Base-by-base conservation (phyloP, 345 rosid species). In the Eucalyptus virginea region DNA sequence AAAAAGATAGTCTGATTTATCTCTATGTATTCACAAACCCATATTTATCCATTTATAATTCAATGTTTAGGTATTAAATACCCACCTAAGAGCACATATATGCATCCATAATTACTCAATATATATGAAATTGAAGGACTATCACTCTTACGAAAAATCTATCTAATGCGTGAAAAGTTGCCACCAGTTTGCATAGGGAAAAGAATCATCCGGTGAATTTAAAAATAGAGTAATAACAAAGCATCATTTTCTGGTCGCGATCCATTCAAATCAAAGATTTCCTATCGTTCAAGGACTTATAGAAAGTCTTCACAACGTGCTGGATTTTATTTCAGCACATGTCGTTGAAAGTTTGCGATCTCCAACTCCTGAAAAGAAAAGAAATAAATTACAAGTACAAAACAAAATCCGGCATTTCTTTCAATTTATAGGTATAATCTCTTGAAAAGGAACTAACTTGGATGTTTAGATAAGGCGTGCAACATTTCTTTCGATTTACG, bases 121-220 rank as follows among this genome's bases (percentile, higher is more conserved):
- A 19, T 37, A 9, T 21, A 19, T 19, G 26, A 4, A 37, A 72
- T 37, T 11, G 4, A 72, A 72, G 8, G 81, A 11, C 24, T 3
- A 11, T 69, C 4, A 6, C 24, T 8, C 6, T 32, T 5, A 37
- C 3, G 7, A 72, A 72, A 10, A 72, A 72, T 72, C 81, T 18
- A 37, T 72, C 28, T 4, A 72, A 19, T 1, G 26, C 8, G 5
- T 37, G 14, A 37, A 72, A 72, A 19, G 9, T 5, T 8, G 7
- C 8, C 15, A 19, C 8, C 1, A 5, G 81, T 40, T 8, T 2
- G 6, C 9, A 19, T 19, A 18, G 42, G 6, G 23, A 67, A 67
- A n/a, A n/a, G 0, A 8, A 67, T 8, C 80, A 32, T 67, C 6
- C 1, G 6, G 0, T 3, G 23, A 67, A 42, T 32, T 67, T 2